Base-by-base conservation (phyloP, 208 protist genomes). In the Giardia muris region DNA sequence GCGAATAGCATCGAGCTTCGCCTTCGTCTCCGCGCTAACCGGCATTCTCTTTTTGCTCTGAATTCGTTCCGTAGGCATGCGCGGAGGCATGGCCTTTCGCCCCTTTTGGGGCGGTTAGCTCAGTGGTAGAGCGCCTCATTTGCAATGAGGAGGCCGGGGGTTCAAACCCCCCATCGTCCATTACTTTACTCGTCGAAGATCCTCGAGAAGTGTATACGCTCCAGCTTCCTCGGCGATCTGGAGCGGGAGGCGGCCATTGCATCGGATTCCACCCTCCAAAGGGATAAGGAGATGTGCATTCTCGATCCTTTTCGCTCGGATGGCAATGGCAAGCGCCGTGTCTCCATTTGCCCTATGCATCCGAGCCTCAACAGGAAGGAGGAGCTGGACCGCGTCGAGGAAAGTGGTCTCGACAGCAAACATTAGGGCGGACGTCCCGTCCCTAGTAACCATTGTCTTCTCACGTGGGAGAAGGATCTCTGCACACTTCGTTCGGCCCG, bases 141-240 rank as follows among this genome's bases (percentile, higher is more conserved):
- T 76, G 57, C 57, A 76, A 39, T 30, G 57, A 39, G 19, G 57
- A 76, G 57, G 57, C 57, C 57, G 57, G 57, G 57, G 57, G 57
- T 76, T 76, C 57, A 76, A 76, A 76, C 30, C 57, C 57, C 57
- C 57, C 57, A 76, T 76, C 57, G 57, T 76, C 57, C 57, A 76
- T 10, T 30, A 76, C 57, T 39, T 30, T 30, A 76, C 19, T 10
- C 57, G 19, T 76, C 57, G 57, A 10, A 76, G 57, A 76, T 76
- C 57, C 57, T 76, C 57, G 57, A 76, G 19, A 30, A 76, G 57
- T 30, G 57, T 30, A 30, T 76, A 76, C 57, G 10, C 57, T 10
- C 57, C 57, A 10, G 10, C 57, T 76, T 10, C 57, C 19, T 76
- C 57, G 10, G 57, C 57, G 57, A 76, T 76, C 57, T 76, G 57